Evolutionary conservation across 2,329 filamentous ascomycete genomes (phyloP).

Genomic region (Calonectria pseudoturangicola): DNA sequence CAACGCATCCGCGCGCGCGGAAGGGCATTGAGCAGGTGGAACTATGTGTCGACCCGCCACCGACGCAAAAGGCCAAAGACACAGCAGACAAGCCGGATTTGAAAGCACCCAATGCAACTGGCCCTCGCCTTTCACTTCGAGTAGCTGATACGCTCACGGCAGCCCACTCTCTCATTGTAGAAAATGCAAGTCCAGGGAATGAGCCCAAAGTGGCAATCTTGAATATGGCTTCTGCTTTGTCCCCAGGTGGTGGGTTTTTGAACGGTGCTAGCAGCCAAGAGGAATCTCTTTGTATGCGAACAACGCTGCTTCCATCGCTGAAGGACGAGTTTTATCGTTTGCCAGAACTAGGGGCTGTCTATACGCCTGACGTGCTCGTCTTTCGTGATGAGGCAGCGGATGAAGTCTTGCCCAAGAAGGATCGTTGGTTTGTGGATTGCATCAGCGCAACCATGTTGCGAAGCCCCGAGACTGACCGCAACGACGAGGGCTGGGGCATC

Average conservation of each 20-base stretch:
- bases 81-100: background rate
- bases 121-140: constrained; percentile 65
- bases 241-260: constrained; percentile 77
- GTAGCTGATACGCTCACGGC: constrained; percentile 72
- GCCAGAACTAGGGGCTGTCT: constrained; percentile 74
- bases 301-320: constrained; percentile 75
- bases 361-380: constrained; percentile 75
- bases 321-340: constrained; percentile 76
- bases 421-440: constrained; percentile 76
- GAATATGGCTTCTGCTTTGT: constrained; percentile 79
- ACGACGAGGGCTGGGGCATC: constrained; percentile 53
- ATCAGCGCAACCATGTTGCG: constrained; percentile 75
- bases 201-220: constrained; percentile 69
- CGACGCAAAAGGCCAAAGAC: background rate
- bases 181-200: constrained; percentile 9
- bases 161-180: constrained; percentile 57
- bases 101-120: background rate
- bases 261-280: constrained; percentile 77
- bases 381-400: constrained; percentile 65
- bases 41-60: constrained; percentile 62
- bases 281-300: constrained; percentile 76
- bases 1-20: constrained; percentile 70
- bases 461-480: constrained; percentile 71
- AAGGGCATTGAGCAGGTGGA: constrained; percentile 72
- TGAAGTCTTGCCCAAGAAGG: constrained; percentile 63